Percentiles rank a stretch among this genome's conserved stretches.
Conservation (phyloP, 768 basidiomycete species). For the Termitomyces sp. region DNA sequence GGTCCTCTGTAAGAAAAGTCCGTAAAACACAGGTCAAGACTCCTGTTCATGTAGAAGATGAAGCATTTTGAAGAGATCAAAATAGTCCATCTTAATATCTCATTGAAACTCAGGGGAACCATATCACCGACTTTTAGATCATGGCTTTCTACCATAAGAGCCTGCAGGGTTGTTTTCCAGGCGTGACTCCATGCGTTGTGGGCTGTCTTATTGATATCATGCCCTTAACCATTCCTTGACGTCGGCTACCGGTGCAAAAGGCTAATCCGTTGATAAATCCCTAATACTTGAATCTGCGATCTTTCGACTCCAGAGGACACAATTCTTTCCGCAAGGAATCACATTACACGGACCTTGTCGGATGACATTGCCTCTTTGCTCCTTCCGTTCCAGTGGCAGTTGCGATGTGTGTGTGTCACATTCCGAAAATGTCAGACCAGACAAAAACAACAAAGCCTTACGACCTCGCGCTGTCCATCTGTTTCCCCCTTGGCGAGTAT, state of each 20-base stretch:
- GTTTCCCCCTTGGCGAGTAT: slow-evolving; percentile 91
- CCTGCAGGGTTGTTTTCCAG: slow-evolving; percentile 35
- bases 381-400: slow-evolving; percentile 97
- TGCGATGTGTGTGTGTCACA: slow-evolving; percentile 72
- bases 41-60: not conserved
- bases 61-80: not conserved
- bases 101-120: not conserved
- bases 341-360: slow-evolving; percentile 86
- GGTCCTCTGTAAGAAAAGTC: not conserved
- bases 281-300: slow-evolving; percentile 96
- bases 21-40: not conserved
- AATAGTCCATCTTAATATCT: too few relatives aligned
- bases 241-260: slow-evolving; percentile 1
- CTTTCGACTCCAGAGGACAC: slow-evolving; percentile 81
- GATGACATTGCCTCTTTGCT: slow-evolving; percentile 89
- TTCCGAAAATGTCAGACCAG: slow-evolving; percentile 38
- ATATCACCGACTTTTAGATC: too few relatives aligned
- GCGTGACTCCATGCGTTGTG: slow-evolving; percentile 90
- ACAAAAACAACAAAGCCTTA: slow-evolving; percentile 45
- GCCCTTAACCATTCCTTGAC: slow-evolving; percentile 7
- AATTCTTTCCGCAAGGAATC: slow-evolving; percentile 61
- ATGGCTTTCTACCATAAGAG: too few relatives aligned
- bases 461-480: slow-evolving; percentile 68
- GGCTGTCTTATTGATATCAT: slow-evolving; percentile 93
- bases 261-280: slow-evolving; percentile 69